Base-by-base conservation (phyloP, 2,329 filamentous ascomycete genomes). In the Chaetomiaceae sp. region DNA sequence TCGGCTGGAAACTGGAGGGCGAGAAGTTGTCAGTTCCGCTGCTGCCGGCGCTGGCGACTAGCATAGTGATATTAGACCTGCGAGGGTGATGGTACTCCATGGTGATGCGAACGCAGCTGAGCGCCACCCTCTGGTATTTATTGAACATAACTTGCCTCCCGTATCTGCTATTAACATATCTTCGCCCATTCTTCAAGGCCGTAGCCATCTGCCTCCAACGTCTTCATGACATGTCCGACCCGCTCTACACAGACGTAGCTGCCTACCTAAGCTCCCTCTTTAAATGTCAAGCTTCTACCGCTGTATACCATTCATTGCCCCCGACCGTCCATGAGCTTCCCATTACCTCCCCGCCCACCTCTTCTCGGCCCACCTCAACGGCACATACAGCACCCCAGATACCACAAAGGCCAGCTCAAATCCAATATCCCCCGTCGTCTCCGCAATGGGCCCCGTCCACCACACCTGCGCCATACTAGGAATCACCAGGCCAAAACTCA, bases 391-490 rank as follows among this genome's bases (percentile, higher is more conserved):
- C 14, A 75, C n/a, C 1, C 61, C 67, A 1, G 71, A 69, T 16
- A 73, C 60, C 4, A 72, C 58, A 56, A 76, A 73, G 11, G 73
- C 73, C 49, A 71, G 55, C 56, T 75, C 73, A 48, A 76, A 76
- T 2, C 73, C 73, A 33, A 76, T 66, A 58, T 76, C 74, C 3
- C 73, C 73, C 11, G 73, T 71, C 6, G 61, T 67, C 56, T 62
- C 52, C 3, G 72, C 74, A 41, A 76, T 69, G 3, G 73, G 72
- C 7, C 73, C 74, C 2, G 66, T 66, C 51, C 66, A 76, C 71
- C 72, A 75, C 7, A 68, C 68, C 54, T 74, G 72, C 16, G 64
- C 64, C 66, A 76, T 75, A 14, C 68, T 65, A 3, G 73, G 73
- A 4, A 75, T 60, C 1, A 73, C 67, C 5, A 67, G 30, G 5